These are phyloP conservation scores for Mycocentrospora acerina DNA, from an alignment of 2,329 filamentous ascomycete genomes.

Conservation along the genomic window DNA sequence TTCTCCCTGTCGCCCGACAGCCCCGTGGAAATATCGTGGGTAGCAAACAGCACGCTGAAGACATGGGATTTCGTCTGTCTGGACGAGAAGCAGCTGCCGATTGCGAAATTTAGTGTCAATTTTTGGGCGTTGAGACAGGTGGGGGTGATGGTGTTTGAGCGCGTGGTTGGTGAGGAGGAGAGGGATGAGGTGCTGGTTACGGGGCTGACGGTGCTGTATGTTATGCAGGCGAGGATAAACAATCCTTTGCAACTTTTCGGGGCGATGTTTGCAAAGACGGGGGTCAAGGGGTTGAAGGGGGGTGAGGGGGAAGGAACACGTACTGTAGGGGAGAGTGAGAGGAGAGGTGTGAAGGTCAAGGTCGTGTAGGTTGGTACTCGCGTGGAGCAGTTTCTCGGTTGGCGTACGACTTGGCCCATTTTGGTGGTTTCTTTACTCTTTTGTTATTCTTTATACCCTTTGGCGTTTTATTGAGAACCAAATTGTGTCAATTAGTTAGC, in stretches of 20 bases:
- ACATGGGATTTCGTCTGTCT: constrained; percentile 23
- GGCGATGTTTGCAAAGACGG: constrained; percentile 17
- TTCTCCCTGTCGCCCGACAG: constrained; percentile 4
- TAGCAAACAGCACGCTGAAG: constrained; percentile 15
- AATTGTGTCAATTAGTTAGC: too few relatives aligned
- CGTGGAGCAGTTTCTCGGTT: too few relatives aligned
- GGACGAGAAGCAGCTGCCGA: constrained; percentile 14
- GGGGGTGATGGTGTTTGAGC: constrained; percentile 20
- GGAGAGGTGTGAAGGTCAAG: too few relatives aligned
- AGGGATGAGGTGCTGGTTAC: constrained; percentile 21
- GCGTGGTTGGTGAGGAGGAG: constrained; percentile 4
- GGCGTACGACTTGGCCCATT: too few relatives aligned
- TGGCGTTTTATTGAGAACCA: too few relatives aligned
- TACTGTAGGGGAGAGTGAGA: too few relatives aligned
- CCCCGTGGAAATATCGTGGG: constrained; percentile 16
- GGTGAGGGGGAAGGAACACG: too few relatives aligned
- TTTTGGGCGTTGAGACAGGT: constrained; percentile 20
- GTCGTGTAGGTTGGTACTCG: too few relatives aligned
- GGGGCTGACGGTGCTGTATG: constrained; percentile 19
- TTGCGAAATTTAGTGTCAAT: constrained; percentile 21
- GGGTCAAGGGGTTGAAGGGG: constrained; percentile 4
- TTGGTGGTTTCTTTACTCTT: too few relatives aligned
- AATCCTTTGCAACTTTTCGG: constrained; percentile 20
- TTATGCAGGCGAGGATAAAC: constrained; percentile 20
- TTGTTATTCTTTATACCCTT: too few relatives aligned